Conservation (phyloP, 371 early-diverging fungal species). For the Fennellomyces sp. region DNA sequence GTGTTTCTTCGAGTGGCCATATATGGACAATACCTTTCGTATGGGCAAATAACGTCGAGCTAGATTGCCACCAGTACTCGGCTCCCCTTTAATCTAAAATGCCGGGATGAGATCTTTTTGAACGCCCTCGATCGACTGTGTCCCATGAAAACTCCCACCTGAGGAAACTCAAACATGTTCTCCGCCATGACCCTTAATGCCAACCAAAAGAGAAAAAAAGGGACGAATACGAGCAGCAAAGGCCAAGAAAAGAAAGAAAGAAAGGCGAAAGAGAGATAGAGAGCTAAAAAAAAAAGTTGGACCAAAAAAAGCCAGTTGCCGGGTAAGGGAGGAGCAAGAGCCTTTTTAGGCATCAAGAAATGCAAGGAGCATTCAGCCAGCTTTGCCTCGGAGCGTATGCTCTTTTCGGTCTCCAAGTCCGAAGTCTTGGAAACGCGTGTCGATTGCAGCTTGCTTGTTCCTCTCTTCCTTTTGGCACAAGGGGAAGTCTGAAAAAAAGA, state of each 20-base stretch:
- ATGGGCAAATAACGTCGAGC: slow-evolving; percentile 1
- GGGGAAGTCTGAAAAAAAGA: too few species aligned
- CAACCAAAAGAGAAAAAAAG: not conserved
- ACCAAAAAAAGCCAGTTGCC: slow-evolving; percentile 8
- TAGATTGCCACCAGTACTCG: not conserved
- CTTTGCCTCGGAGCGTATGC: too few species aligned
- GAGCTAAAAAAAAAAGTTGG: slow-evolving; percentile 22
- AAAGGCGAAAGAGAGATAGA: slow-evolving; percentile 9
- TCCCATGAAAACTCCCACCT: too few species aligned
- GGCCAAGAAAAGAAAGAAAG: not conserved
- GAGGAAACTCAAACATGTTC: slow-evolving; percentile 7
- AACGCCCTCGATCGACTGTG: too few species aligned
- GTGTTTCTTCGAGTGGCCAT: too few species aligned
- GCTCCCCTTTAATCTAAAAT: not conserved
- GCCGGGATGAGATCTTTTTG: not conserved
- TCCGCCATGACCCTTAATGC: slow-evolving; percentile 9
- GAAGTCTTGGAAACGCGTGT: too few species aligned
- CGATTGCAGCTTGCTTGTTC: too few species aligned
- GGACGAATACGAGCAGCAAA: not conserved
- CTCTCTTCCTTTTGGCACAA: too few species aligned
- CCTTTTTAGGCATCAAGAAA: not conserved
- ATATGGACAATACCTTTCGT: slow-evolving; percentile 3
- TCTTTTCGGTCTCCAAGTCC: too few species aligned
- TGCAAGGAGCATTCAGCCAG: not conserved
- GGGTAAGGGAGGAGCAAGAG: not conserved